These are phyloP conservation scores for Fusarium falciforme DNA, from an alignment of 2,329 filamentous ascomycete species.

Conservation along the genomic window DNA sequence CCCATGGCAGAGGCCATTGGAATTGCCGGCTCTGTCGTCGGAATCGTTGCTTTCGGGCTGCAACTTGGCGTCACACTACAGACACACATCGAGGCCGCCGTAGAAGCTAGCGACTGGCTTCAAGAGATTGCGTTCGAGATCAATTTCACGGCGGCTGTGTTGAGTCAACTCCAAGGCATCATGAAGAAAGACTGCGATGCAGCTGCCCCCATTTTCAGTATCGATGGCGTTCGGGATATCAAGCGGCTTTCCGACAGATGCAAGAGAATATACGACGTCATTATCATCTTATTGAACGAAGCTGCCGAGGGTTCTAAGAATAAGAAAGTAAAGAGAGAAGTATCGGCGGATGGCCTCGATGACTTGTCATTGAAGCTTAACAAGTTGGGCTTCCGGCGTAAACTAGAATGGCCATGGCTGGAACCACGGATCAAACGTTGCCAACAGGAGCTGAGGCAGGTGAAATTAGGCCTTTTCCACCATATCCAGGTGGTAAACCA, in stretches of 20 bases:
- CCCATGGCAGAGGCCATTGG: no score
- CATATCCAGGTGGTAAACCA: background rate
- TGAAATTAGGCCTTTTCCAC: background rate
- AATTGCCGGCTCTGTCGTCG: no score
- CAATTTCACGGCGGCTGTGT: no score
- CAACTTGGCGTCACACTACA: no score
- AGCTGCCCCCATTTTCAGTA: background rate
- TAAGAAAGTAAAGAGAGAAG: background rate
- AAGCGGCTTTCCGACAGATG: background rate
- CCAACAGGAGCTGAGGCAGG: background rate
- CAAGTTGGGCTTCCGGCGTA: background rate
- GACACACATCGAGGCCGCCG: no score
- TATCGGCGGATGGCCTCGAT: background rate
- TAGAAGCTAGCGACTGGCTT: no score
- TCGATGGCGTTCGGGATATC: background rate
- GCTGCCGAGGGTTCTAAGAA: background rate
- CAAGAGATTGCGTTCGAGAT: no score
- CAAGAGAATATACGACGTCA: background rate
- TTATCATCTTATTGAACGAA: background rate
- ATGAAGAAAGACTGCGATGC: no score
- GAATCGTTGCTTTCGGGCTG: no score
- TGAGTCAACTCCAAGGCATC: no score
- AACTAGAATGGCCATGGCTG: background rate
- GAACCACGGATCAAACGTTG: background rate
- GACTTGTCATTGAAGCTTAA: background rate